phyloP scores from a whole-genome alignment of 2,329 filamentous ascomycete species.

The Xylaria sp. region DNA sequence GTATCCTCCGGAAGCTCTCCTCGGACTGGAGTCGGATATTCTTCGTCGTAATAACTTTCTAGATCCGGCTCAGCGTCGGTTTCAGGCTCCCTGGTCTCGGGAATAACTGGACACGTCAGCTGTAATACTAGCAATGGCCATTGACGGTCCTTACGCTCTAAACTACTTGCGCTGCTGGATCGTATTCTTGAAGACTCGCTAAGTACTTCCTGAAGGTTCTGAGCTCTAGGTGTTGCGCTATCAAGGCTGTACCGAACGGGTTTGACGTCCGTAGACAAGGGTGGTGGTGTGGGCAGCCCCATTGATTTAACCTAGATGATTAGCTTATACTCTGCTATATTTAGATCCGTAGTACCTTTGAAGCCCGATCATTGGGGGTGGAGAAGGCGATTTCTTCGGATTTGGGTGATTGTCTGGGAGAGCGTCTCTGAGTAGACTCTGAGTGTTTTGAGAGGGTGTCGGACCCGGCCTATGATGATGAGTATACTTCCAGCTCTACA shows the following conservation, averaged over 20 bases:
- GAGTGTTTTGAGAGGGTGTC: conserved; percentile 52
- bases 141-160: conserved; percentile 72
- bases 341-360: conserved; percentile 49
- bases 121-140: neutral
- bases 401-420: conserved; percentile 51
- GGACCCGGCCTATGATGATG: conserved; percentile 54
- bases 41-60: conserved; percentile 64
- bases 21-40: conserved; percentile 55
- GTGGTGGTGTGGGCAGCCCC: conserved; percentile 70
- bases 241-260: conserved; percentile 73
- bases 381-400: conserved; percentile 52
- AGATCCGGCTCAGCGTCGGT: conserved; percentile 64
- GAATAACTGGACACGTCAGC: conserved; percentile 60
- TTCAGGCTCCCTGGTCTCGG: conserved; percentile 59
- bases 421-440: conserved; percentile 51
- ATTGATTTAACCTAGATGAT: conserved; percentile 48
- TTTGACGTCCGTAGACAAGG: conserved; percentile 79
- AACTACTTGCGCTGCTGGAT: conserved; percentile 75
- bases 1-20: conserved; percentile 57
- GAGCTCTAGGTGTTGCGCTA: conserved; percentile 80
- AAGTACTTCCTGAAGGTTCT: conserved; percentile 79
- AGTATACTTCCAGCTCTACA: conserved; percentile 35
- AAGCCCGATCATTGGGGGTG: conserved; percentile 50
- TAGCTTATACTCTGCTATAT: conserved; percentile 20
- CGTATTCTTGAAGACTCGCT: conserved; percentile 65